Evolutionary conservation across 495 filamentous ascomycete genomes (phyloP).

Genomic region (Tetracladium setigerum): DNA sequence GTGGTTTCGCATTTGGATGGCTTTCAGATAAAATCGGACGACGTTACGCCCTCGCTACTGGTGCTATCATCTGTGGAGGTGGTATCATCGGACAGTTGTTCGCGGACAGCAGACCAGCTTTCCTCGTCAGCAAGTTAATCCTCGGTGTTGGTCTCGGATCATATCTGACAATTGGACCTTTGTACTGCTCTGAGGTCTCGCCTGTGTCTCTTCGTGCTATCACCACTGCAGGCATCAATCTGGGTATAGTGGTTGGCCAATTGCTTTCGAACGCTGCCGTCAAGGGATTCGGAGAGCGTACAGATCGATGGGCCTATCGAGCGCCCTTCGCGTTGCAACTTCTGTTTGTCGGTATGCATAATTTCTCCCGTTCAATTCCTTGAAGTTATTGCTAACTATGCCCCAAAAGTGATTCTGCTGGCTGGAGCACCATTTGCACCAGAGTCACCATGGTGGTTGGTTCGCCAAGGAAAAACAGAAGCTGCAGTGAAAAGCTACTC

Average conservation of each 20-base stretch:
- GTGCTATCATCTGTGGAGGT: conserved; percentile 11
- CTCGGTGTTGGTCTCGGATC: conserved; percentile 28
- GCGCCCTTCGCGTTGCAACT: conserved; percentile 26
- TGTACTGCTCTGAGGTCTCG: conserved; percentile 29
- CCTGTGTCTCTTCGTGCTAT: conserved; percentile 35
- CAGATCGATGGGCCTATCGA: conserved; percentile 29
- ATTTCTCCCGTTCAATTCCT: not conserved
- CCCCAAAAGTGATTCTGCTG: conserved; percentile 26
- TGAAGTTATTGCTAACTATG: not conserved
- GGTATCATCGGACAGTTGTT: conserved; percentile 28
- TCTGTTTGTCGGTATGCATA: conserved; percentile 18
- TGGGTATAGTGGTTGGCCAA: conserved; percentile 32
- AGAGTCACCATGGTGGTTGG: conserved; percentile 43
- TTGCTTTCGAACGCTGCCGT: conserved; percentile 32
- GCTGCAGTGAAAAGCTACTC: conserved; percentile 20
- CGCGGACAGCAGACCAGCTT: conserved; percentile 17
- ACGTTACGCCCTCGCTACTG: conserved; percentile 7
- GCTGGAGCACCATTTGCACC: conserved; percentile 35
- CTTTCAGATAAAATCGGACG: conserved; percentile 25
- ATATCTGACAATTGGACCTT: conserved; percentile 28
- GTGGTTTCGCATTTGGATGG: conserved; percentile 27
- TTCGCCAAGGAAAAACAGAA: conserved; percentile 32
- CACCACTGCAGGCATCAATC: conserved; percentile 30
- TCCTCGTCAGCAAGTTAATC: conserved; percentile 28
- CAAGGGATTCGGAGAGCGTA: conserved; percentile 28